Evolutionary conservation across 1,139 yeast genomes (phyloP), one percentile per base, ranked within the genome.

Genomic region (Blastobotrys buckinghamii): DNA sequence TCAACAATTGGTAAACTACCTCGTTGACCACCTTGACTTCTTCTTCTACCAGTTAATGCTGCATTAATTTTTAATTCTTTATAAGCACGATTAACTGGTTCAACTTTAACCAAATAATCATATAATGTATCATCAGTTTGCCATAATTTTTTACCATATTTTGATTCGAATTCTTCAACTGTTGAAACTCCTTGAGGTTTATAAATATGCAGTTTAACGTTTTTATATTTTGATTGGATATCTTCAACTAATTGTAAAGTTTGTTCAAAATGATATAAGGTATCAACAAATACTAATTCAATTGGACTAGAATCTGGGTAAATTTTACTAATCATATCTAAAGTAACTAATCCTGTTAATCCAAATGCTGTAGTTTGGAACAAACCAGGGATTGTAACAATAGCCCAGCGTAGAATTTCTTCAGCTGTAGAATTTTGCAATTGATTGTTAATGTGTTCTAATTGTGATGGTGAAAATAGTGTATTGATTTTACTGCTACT

Each of bases 311-410:
- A 50, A 29, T 55, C 53, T 8, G 59, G 59, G 40, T 59, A 55
- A 47, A 82, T 59, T 61, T 81, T 80, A n/a, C 85, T 75, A 38
- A 90, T 70, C 77, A 90, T 84, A 64, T 90, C 97, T 33, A 87
- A 73, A 13, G 92, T 89, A 22, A 84, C 96, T 51, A 90, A 70
- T 0, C 98, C 98, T 0, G 96, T 86, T 39, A 92, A 74, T 0
- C 98, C 98, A 68, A 90, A 88, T 1, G 97, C 97, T 0, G 97
- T 88, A 2, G 96, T 89, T 66, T 92, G 98, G 63, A 67, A 89
- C 32, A 92, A 72, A 34, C 80, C 75, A 5, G 96, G 96, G 60
- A 90, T 82, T 0, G 95, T 87, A 26, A 77, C 67, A 26, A 84
- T 70, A 0, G 96, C 80, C 97, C 97, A 92, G 61, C 74, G 72